Evolutionary conservation across 495 filamentous ascomycete species (phyloP), one percentile per base, ranked within the genome.

Genomic region (Podospora fimiseda): DNA sequence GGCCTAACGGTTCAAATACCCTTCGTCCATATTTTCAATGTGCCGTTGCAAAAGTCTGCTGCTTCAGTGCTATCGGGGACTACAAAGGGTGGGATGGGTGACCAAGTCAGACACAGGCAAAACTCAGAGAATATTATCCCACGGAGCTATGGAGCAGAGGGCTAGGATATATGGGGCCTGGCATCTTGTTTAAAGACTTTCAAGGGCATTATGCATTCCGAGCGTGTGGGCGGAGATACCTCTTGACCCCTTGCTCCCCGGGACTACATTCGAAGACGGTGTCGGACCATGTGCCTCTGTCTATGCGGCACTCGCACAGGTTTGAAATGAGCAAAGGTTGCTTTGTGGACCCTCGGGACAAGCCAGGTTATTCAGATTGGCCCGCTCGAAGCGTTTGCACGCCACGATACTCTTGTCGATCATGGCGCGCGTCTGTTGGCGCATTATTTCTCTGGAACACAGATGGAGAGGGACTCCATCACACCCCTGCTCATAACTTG

Each of bases 401-500:
- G 60, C 64, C 64, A 70, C 64, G 67, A 65, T 65, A 59, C 41
- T 55, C 59, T 60, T 60, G 67, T 66, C 64, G 67, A 70, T 70
- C 64, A 61, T 46, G 59, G 44, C 33, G 53, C 56, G 54, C 42
- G 52, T 52, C 11, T 46, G 60, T 48, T 63, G 63, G 55, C 48
- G 55, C 59, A 57, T 59, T 50, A 24, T 43, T 36, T 20, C 53
- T 44, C 52, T 47, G 44, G 44, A 27, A 53, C 51, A 52, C 48
- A 44, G 57, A 47, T 48, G 49, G 52, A n/a, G 57, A 47, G 27
- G 50, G 56, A 33, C 42, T 20, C 42, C 18, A 24, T 52, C 33
- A 38, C 50, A 50, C 64, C 58, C 56, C 63, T 58, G 40, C 59
- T 42, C 48, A 48, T 18, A 30, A 50, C 57, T 50, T 46, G 51